These are phyloP conservation scores for Lipomyces spencermartinsiae DNA, from an alignment of 805 yeast genomes.

Conservation along the genomic window DNA sequence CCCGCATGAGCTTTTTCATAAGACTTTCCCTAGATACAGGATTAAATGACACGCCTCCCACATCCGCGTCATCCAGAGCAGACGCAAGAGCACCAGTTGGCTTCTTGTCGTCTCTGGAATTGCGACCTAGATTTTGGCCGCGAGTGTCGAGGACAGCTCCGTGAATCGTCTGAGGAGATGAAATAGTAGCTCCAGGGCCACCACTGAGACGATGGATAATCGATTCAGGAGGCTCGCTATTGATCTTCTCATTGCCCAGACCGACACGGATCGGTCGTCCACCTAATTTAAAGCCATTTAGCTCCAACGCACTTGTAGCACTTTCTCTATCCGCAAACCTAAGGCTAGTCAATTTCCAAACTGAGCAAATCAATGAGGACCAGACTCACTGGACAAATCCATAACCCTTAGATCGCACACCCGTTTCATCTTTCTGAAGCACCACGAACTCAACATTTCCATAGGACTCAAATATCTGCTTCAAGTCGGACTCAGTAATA, in stretches of 20 bases:
- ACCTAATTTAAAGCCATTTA: slow-evolving; percentile 44
- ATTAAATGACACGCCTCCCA: slow-evolving; percentile 36
- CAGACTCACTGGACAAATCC: slow-evolving; percentile 68
- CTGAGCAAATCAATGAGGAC: slow-evolving; percentile 12
- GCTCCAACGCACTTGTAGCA: slow-evolving; percentile 43
- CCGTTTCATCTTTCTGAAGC: slow-evolving; percentile 83
- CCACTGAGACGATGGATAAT: slow-evolving; percentile 33
- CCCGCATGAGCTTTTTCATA: slow-evolving; percentile 45
- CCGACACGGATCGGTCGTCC: slow-evolving; percentile 45
- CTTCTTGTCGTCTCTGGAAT: slow-evolving; percentile 30
- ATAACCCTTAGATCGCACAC: slow-evolving; percentile 80
- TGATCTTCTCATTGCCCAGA: slow-evolving; percentile 38
- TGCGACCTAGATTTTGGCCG: slow-evolving; percentile 16
- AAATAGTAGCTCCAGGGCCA: slow-evolving; percentile 14
- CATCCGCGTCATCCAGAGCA: slow-evolving; percentile 40
- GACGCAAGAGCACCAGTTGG: slow-evolving; percentile 35
- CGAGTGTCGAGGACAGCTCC: slow-evolving; percentile 19
- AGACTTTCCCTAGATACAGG: slow-evolving; percentile 43
- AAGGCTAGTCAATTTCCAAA: slow-evolving; percentile 3
- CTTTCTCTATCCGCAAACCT: slow-evolving; percentile 31
- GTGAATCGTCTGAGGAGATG: slow-evolving; percentile 11
- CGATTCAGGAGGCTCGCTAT: slow-evolving; percentile 34
- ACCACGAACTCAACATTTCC: slow-evolving; percentile 84
- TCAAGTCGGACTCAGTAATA: slow-evolving; percentile 72
- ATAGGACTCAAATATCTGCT: slow-evolving; percentile 64